Evolutionary conservation across 176 grass and related monocot genomes (phyloP), one percentile per base, ranked within the genome.

Genomic region (Zizania latifolia): DNA sequence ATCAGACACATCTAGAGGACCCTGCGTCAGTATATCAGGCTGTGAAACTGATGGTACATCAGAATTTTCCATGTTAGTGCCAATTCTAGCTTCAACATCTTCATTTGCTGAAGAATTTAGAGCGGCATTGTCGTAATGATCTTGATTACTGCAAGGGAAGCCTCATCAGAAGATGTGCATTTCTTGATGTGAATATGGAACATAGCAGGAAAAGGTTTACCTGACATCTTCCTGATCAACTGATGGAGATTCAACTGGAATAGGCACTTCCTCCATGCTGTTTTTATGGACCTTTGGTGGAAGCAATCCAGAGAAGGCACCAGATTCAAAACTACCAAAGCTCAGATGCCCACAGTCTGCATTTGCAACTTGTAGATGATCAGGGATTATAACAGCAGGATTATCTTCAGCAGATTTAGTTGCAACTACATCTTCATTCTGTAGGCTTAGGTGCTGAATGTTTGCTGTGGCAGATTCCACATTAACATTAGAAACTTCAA

Each of bases 321-420:
- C 95, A 59, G 95, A 98, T 86, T 65, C 84, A 81, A 98, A 98
- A 87, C 95, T 98, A 83, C 95, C 95, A 73, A 98, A 98, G 78
- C 91, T 94, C 71, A 98, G 78, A 77, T 98, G 86, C 5, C 76
- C 82, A 48, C 95, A 98, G 64, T 94, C 91, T 60, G 89, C 79
- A 81, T 92, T 92, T 78, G 82, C 72, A 74, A 89, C 75, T 60
- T 91, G 89, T 59, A 98, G 72, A 88, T 98, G 91, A 81, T 98
- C 78, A 1, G 95, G 95, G 19, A 98, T 91, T 82, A 98, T 98
- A 71, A 98, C 95, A 0, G 95, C 91, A 69, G 95, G 91, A 65
- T 81, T 92, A 70, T 91, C 81, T 67, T 94, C 91, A 59, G 60
- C 70, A 68, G 73, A 79, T 64, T 88, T 83, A 48, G 72, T 60